Conservation (phyloP, 164 flowering plant genomes). For the Vitis rotundifolia region DNA sequence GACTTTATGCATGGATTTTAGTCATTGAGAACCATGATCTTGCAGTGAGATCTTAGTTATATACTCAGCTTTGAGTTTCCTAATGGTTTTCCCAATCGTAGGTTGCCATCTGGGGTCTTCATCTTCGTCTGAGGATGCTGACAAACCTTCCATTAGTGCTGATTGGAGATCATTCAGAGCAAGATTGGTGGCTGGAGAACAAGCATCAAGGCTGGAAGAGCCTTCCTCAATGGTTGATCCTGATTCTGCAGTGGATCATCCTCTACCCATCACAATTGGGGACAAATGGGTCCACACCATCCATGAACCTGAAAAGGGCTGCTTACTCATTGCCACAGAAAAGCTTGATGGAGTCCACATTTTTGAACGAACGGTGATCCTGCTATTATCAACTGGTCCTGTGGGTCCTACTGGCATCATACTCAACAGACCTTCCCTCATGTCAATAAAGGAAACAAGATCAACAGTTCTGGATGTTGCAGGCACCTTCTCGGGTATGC, state of each 20-base stretch:
- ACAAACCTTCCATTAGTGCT: constrained; percentile 16
- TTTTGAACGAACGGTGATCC: constrained; percentile 79
- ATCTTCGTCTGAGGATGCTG: constrained; percentile 36
- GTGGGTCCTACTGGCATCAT: constrained; percentile 86
- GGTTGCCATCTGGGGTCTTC: constrained; percentile 50
- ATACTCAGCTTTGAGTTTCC: too few relatives aligned
- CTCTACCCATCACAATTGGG: constrained; percentile 26
- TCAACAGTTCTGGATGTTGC: constrained; percentile 50
- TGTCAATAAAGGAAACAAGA: constrained; percentile 87
- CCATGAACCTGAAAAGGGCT: constrained; percentile 83
- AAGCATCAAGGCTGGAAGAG: constrained; percentile 25
- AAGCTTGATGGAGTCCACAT: constrained; percentile 96
- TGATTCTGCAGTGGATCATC: constrained; percentile 30
- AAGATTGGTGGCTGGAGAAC: constrained; percentile 58
- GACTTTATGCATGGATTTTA: not conserved
- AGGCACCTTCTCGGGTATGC: constrained; percentile 63
- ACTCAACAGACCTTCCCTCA: constrained; percentile 86
- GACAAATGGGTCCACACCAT: constrained; percentile 79
- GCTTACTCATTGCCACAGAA: constrained; percentile 83
- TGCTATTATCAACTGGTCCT: constrained; percentile 63
- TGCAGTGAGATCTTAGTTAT: too few relatives aligned
- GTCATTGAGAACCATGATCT: not conserved
- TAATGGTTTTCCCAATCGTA: constrained; percentile 7
- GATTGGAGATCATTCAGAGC: constrained; percentile 95
- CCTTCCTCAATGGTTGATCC: constrained; percentile 30